Conservation (phyloP, 2,329 filamentous ascomycete species). For the Decorospora gaudefroyi region DNA sequence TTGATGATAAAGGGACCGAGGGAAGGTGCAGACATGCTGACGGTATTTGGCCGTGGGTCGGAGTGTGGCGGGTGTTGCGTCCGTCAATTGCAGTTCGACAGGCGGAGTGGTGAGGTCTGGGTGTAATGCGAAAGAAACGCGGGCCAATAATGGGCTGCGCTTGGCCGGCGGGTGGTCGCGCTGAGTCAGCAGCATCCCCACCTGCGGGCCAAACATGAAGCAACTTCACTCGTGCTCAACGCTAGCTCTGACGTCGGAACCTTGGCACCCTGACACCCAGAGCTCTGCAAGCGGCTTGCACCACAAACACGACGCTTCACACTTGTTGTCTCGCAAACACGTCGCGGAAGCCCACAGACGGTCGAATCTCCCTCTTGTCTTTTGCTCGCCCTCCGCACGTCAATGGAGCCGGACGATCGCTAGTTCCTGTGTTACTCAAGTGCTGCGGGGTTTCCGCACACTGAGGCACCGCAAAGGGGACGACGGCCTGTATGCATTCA, state of each 20-base stretch:
- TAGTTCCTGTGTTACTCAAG: slow-evolving; percentile 49
- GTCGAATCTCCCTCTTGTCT: neutral
- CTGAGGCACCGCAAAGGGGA: slow-evolving; percentile 47
- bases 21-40: slow-evolving; percentile 69
- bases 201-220: slow-evolving; percentile 10
- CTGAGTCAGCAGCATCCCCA: slow-evolving; percentile 20
- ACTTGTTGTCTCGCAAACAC: slow-evolving; percentile 6
- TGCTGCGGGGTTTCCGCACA: slow-evolving; percentile 52
- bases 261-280: too few species aligned
- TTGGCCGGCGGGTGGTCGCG: slow-evolving; percentile 13
- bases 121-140: slow-evolving; percentile 28
- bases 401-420: slow-evolving; percentile 51
- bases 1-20: slow-evolving; percentile 77
- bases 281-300: slow-evolving; percentile 15
- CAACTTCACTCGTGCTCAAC: slow-evolving; percentile 20
- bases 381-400: slow-evolving; percentile 26
- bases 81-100: slow-evolving; percentile 35
- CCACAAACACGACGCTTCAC: slow-evolving; percentile 7
- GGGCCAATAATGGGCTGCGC: slow-evolving; percentile 26
- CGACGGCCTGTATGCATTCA: slow-evolving; percentile 45
- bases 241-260: slow-evolving; percentile 23
- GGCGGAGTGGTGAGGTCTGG: slow-evolving; percentile 23
- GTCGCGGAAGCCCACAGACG: neutral
- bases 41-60: slow-evolving; percentile 26
- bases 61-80: slow-evolving; percentile 31